Conservation (phyloP, 1,284 basidiomycete genomes). For the Ustilago loliicola region DNA sequence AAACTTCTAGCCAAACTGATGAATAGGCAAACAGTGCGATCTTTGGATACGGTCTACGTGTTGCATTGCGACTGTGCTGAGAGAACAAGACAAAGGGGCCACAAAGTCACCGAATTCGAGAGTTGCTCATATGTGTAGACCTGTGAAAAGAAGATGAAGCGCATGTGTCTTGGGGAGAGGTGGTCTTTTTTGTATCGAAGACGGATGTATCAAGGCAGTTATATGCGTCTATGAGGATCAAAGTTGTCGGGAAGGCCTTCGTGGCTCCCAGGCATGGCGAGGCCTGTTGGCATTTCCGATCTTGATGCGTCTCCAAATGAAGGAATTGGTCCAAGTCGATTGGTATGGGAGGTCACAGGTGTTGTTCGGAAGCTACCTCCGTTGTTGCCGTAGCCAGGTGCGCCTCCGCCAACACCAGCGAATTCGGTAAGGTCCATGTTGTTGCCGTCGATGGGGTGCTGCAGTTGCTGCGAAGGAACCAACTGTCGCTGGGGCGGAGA, state of each 20-base stretch:
- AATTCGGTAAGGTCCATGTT: constrained; percentile 12
- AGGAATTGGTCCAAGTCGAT: constrained; percentile 6
- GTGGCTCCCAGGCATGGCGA: constrained; percentile 16
- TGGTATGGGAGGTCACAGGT: neutral
- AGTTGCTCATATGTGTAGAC: neutral
- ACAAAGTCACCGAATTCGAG: neutral
- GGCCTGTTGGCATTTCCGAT: constrained; percentile 25
- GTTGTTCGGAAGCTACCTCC: constrained; percentile 14
- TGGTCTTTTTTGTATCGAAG: too few relatives aligned
- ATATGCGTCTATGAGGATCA: constrained; percentile 22
- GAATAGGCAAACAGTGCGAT: neutral
- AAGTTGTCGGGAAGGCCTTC: neutral
- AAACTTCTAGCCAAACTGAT: neutral
- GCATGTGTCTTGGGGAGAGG: neutral
- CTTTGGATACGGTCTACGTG: neutral
- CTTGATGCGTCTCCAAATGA: constrained; percentile 16
- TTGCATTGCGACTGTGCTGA: neutral
- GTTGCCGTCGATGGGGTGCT: constrained; percentile 15
- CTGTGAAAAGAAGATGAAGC: neutral
- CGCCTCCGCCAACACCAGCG: neutral
- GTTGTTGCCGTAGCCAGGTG: constrained; percentile 2
- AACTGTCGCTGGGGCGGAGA: constrained; percentile 22
- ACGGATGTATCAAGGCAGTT: too few relatives aligned
- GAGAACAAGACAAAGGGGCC: neutral
- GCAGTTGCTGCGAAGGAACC: constrained; percentile 36